Evolutionary conservation across 1,284 basidiomycete genomes (phyloP).

Genomic region (Trichosporon faecale): DNA sequence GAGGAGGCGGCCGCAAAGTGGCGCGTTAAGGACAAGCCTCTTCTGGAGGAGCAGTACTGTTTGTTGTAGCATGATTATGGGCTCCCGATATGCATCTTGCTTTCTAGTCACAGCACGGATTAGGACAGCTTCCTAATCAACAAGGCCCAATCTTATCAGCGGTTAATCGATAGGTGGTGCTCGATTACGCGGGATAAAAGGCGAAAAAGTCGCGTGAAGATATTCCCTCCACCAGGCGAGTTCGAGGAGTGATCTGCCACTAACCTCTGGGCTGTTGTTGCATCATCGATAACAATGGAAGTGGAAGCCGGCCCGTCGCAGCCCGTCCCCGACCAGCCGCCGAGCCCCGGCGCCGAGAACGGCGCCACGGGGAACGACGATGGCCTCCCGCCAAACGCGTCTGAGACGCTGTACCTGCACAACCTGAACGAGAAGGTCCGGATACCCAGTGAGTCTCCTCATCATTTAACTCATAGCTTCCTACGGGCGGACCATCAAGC

Average conservation of each 20-base stretch:
- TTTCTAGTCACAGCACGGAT: not conserved
- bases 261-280: not conserved
- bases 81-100: not conserved
- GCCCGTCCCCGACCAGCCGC: not conserved
- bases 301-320: constrained; percentile 6
- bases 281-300: constrained; percentile 8
- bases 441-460: constrained; percentile 62
- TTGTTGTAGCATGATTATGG: constrained; percentile 27
- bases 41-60: constrained; percentile 44
- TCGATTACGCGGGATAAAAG: not conserved
- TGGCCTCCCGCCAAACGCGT: constrained; percentile 53
- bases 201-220: not conserved
- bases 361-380: constrained; percentile 18
- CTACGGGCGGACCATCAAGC: not conserved
- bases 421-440: constrained; percentile 98
- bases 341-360: not conserved
- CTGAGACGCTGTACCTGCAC: constrained; percentile 92
- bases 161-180: not conserved
- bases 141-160: not conserved
- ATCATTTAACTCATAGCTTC: not conserved
- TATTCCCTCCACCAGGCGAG: constrained; percentile 1
- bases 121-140: not conserved
- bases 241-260: not conserved
- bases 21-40: constrained; percentile 39
- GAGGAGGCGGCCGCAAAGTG: constrained; percentile 54